phyloP scores from a whole-genome alignment of 352 stramenopile genomes.

The Aphanomyces invadans region DNA sequence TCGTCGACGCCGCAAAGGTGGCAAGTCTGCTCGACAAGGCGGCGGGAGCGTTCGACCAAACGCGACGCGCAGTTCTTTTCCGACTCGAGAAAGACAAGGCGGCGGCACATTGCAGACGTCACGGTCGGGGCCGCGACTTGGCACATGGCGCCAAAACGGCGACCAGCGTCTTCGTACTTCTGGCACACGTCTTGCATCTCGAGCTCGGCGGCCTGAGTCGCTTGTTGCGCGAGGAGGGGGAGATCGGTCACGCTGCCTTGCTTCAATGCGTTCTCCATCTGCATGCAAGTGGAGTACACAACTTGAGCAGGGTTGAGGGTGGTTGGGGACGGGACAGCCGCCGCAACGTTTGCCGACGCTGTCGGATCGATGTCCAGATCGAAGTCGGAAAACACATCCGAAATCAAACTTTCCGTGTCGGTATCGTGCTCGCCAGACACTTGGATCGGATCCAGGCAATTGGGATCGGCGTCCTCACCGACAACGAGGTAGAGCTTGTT shows the following conservation, averaged over 20 bases:
- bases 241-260: conserved; percentile 17
- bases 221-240: conserved; percentile 19
- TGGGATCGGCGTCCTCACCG: background rate
- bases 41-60: conserved; percentile 19
- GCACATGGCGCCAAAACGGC: conserved; percentile 22
- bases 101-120: conserved; percentile 22
- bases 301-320: conserved; percentile 19
- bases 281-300: conserved; percentile 18
- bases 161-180: conserved; percentile 24
- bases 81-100: conserved; percentile 23
- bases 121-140: conserved; percentile 19
- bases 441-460: background rate
- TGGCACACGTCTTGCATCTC: conserved; percentile 24
- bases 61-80: conserved; percentile 23
- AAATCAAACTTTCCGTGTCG: conserved; percentile 20
- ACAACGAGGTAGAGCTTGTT: conserved; percentile 23
- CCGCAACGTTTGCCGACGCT: no score
- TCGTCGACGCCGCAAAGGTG: conserved; percentile 11
- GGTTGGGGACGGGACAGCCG: background rate
- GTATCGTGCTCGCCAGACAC: conserved; percentile 1
- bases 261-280: conserved; percentile 25
- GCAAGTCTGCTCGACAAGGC: conserved; percentile 22
- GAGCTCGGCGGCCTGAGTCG: conserved; percentile 21
- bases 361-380: conserved; percentile 11
- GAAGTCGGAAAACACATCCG: conserved; percentile 24